Percentiles rank a stretch among this genome's conserved stretches.
Evolutionary conservation across 2,329 filamentous ascomycete species (phyloP).

Genomic region (Penicillium capsulatum): DNA sequence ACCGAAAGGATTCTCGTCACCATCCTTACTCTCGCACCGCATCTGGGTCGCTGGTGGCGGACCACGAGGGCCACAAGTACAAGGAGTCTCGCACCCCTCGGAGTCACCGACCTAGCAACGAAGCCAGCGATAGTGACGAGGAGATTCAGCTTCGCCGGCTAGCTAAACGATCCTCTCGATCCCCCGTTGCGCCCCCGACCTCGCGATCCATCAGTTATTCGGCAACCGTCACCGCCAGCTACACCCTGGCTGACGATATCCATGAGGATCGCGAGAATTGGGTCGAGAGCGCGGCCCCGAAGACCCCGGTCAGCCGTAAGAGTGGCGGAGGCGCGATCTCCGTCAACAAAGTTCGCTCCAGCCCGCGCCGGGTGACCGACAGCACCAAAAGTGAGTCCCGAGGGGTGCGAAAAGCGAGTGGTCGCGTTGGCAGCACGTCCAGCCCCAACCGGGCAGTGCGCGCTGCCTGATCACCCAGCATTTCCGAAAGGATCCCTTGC

Average conservation of each 20-base stretch:
- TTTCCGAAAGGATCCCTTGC: conserved; percentile 11
- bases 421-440: conserved; percentile 42
- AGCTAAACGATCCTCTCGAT: conserved; percentile 62
- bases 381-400: conserved; percentile 35
- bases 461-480: conserved; percentile 9
- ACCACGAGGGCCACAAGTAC: conserved; percentile 28
- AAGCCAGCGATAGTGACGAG: conserved; percentile 67
- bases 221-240: conserved; percentile 67
- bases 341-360: conserved; percentile 61
- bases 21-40: conserved; percentile 64
- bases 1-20: conserved; percentile 68
- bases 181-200: conserved; percentile 59
- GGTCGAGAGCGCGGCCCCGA: conserved; percentile 43
- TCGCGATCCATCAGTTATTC: conserved; percentile 70
- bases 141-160: conserved; percentile 75
- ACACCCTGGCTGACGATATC: conserved; percentile 58
- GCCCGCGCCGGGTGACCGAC: conserved; percentile 45
- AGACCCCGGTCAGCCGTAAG: conserved; percentile 55
- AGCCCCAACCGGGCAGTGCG: conserved; percentile 29
- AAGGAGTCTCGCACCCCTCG: conserved; percentile 45
- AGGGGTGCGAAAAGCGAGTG: conserved; percentile 46
- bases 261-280: conserved; percentile 66
- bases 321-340: conserved; percentile 50
- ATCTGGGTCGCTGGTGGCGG: conserved; percentile 42
- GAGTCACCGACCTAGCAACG: conserved; percentile 56